phyloP scores from a whole-genome alignment of 345 rosid species.

The Passiflora organensis region DNA sequence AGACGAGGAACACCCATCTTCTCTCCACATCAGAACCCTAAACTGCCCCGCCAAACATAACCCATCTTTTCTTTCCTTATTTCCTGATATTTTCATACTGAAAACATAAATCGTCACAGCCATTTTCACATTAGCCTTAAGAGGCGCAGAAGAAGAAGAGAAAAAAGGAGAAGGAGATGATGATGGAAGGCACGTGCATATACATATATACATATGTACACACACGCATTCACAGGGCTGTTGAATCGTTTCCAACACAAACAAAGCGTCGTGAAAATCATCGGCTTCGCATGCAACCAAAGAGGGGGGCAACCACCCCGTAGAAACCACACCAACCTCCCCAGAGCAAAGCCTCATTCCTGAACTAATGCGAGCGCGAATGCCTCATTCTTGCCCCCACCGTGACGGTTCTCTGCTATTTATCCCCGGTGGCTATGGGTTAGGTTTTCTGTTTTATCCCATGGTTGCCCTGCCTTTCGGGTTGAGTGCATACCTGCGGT shows the following conservation, averaged over 20 bases:
- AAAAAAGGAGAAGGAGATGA: not conserved
- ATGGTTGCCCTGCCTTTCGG: not conserved
- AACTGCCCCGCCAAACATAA: not conserved
- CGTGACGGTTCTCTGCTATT: too few relatives aligned
- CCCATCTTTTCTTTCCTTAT: not conserved
- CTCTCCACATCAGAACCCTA: too few relatives aligned
- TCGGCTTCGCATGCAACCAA: not conserved
- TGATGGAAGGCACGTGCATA: too few relatives aligned
- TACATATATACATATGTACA: too few relatives aligned
- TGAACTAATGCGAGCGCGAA: not conserved
- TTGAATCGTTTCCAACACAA: not conserved
- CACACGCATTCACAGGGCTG: slow-evolving; percentile 1
- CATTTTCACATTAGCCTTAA: not conserved
- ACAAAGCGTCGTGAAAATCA: not conserved
- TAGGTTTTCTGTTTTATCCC: not conserved
- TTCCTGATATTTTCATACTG: not conserved
- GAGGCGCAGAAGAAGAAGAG: not conserved
- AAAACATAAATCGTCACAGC: not conserved
- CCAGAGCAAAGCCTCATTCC: slow-evolving; percentile 4
- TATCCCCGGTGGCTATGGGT: not conserved
- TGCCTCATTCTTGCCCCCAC: too few relatives aligned
- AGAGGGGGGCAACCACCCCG: not conserved
- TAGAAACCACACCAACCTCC: not conserved
- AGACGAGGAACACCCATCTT: not conserved
- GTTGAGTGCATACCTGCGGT: too few relatives aligned